Conservation (phyloP, 495 filamentous ascomycete species). For the Penicillium robsamsonii region DNA sequence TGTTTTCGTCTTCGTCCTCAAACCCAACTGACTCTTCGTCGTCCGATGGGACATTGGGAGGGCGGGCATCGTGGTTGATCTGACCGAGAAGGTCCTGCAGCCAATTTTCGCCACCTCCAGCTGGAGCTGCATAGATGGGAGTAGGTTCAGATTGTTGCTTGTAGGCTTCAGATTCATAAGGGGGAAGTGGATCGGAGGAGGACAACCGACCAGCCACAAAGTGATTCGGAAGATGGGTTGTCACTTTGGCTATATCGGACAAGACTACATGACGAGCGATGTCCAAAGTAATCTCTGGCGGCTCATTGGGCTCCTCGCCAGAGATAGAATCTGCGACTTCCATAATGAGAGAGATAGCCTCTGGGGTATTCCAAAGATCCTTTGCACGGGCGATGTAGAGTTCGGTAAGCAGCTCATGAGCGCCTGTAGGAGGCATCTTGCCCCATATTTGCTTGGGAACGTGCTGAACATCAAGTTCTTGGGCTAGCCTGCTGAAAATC, state of each 20-base stretch:
- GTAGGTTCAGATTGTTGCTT: conserved; percentile 40
- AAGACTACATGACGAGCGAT: conserved; percentile 79
- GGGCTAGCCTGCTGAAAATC: conserved; percentile 74
- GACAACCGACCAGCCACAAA: conserved; percentile 45
- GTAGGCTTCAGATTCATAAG: conserved; percentile 44
- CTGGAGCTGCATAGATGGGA: conserved; percentile 38
- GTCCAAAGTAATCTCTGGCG: conserved; percentile 55
- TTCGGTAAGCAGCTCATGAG: conserved; percentile 71
- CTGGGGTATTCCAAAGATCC: conserved; percentile 86
- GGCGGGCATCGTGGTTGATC: conserved; percentile 27
- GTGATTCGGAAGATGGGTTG: conserved; percentile 41
- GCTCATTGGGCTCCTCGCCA: conserved; percentile 37
- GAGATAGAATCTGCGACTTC: conserved; percentile 63
- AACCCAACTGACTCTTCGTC: neutral
- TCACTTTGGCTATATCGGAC: conserved; percentile 61
- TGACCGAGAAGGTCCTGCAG: conserved; percentile 43
- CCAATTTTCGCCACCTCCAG: conserved; percentile 38
- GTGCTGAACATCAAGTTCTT: conserved; percentile 68
- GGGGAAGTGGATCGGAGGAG: conserved; percentile 46
- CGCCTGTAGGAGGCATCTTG: conserved; percentile 59
- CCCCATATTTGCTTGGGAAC: conserved; percentile 81
- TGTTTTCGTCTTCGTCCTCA: conserved; percentile 14
- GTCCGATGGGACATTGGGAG: neutral
- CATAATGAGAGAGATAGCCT: conserved; percentile 65
- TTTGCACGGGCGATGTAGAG: conserved; percentile 78